Base-by-base conservation (phyloP, 768 basidiomycete species). In the Strobilomyces dryophilus region DNA sequence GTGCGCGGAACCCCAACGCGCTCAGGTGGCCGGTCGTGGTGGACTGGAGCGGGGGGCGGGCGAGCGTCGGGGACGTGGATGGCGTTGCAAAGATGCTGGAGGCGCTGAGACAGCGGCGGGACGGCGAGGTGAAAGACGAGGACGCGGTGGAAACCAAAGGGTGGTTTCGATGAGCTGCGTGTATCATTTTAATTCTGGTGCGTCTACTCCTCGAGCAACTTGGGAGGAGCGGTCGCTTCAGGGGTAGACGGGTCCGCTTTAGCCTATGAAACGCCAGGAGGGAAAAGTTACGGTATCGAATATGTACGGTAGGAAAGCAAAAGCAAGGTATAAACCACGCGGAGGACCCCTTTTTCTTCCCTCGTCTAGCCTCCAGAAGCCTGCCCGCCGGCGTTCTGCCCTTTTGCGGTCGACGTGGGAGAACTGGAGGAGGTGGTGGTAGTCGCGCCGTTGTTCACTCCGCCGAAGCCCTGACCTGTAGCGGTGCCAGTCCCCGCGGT, bases 21-120 rank as follows among this genome's bases (percentile, higher is more conserved):
- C 67, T 89, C 58, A 87, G 82, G 54, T 91, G 87, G 87, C 89
- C 89, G 0, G 78, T 91, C 43, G 85, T 91, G 0, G 89, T 91
- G 2, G 83, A 91, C 59, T 91, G 89, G 89, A 69, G 74, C 15
- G 77, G 74, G 21, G 89, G 89, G 1, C 75, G 75, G 39, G 86
- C 81, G 10, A 77, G 77, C 18, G 69, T 89, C 0, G 89, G 89
- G 0, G 81, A 85, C 54, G 72, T 83, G 17, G 84, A 87, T 7
- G 83, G 83, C 18, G 89, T 89, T n/a, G 79, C 77, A 49, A 62
- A 64, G 2, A 84, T 91, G 15, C 61, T 91, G 63, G 89, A 91
- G 57, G 73, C 69, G 26, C 56, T 91, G 51, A 72, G 87, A 61
- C 80, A 80, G 70, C 78, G 73, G 52, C 72, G 88, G 50, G 89